Conservation (phyloP, 371 early-diverging fungal genomes). For the Mortierella sp. region DNA sequence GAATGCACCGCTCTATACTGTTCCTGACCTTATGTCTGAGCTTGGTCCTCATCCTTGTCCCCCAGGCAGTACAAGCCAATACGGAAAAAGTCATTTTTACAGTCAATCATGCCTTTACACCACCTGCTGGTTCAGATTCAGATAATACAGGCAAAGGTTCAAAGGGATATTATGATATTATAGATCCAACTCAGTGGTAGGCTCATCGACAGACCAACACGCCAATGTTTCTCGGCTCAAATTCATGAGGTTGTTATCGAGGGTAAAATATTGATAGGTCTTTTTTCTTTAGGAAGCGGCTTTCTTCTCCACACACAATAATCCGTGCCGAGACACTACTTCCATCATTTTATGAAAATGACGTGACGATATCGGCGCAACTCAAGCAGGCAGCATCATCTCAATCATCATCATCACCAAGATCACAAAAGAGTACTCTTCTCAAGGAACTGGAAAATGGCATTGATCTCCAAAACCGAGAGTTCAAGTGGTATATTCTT, state of each 20-base stretch:
- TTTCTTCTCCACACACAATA: slow-evolving; percentile 36
- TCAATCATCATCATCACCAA: neutral
- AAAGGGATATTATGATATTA: neutral
- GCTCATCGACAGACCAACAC: neutral
- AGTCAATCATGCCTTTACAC: slow-evolving; percentile 6
- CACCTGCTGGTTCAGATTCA: neutral
- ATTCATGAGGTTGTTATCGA: neutral
- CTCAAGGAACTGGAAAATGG: slow-evolving; percentile 6
- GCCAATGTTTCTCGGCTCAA: no score
- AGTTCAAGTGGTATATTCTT: slow-evolving; percentile 46
- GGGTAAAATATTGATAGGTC: neutral
- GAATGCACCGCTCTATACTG: neutral
- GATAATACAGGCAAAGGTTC: neutral
- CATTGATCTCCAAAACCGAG: slow-evolving; percentile 20
- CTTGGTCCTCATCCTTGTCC: neutral
- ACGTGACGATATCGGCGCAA: slow-evolving; percentile 15
- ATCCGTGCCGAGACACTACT: slow-evolving; percentile 28
- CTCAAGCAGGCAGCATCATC: neutral
- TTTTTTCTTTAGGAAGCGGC: slow-evolving; percentile 21
- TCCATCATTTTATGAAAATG: slow-evolving; percentile 26
- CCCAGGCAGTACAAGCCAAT: slow-evolving; percentile 20
- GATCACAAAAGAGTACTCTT: neutral
- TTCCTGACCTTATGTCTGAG: neutral
- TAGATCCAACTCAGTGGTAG: slow-evolving; percentile 29
- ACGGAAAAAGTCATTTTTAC: slow-evolving; percentile 52